These are phyloP conservation scores for Elsinoe batatas DNA, from an alignment of 2,329 filamentous ascomycete genomes.

Conservation along the genomic window DNA sequence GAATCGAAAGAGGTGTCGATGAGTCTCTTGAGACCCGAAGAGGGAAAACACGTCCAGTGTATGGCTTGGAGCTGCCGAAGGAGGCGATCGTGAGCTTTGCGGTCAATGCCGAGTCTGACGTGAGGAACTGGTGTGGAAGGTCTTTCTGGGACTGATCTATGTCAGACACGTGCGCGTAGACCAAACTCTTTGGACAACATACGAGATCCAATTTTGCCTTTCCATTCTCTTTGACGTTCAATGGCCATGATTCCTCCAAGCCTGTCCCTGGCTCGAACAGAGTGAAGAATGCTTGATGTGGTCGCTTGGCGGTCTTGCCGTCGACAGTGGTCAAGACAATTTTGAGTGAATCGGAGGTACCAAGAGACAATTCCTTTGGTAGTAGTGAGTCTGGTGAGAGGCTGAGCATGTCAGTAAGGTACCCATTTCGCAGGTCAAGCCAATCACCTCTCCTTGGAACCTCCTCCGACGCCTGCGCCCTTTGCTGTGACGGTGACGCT, in stretches of 20 bases:
- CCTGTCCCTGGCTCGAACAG: slow-evolving; percentile 64
- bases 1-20: slow-evolving; percentile 47
- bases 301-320: slow-evolving; percentile 65
- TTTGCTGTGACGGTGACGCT: slow-evolving; percentile 55
- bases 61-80: slow-evolving; percentile 63
- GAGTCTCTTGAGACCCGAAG: slow-evolving; percentile 57
- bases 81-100: slow-evolving; percentile 80
- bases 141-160: slow-evolving; percentile 68
- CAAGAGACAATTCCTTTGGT: slow-evolving; percentile 33
- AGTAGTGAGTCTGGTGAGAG: slow-evolving; percentile 46
- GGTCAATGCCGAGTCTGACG: slow-evolving; percentile 55
- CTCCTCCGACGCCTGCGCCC: slow-evolving; percentile 41
- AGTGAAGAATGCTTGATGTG: slow-evolving; percentile 88
- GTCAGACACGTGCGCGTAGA: slow-evolving; percentile 9
- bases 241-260: slow-evolving; percentile 76
- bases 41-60: slow-evolving; percentile 62
- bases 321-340: slow-evolving; percentile 73
- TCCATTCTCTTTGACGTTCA: slow-evolving; percentile 76
- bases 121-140: slow-evolving; percentile 72
- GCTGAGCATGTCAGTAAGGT: slow-evolving; percentile 24
- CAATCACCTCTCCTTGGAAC: slow-evolving; percentile 49
- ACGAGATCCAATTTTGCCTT: slow-evolving; percentile 81
- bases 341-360: slow-evolving; percentile 62
- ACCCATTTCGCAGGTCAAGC: background rate
- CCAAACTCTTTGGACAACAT: slow-evolving; percentile 20